Base-by-base conservation (phyloP, 148 eudicot genomes). In the Polygonum aviculare region DNA sequence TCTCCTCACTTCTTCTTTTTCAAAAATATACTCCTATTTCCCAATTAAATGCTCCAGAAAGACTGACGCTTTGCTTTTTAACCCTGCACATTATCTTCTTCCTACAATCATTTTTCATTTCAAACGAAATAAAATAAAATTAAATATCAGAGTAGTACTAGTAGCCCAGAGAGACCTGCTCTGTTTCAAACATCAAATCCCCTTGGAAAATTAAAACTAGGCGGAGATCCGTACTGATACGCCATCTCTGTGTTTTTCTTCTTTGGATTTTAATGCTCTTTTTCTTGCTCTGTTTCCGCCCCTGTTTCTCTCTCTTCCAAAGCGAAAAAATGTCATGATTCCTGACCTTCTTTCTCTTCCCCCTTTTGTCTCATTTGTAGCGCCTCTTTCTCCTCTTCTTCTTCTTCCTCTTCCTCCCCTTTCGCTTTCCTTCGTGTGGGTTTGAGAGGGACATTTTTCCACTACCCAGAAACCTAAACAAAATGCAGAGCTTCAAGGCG, bases 401-500 rank as follows among this genome's bases (percentile, higher is more conserved):
- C 41, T 1, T 26, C 31, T 26, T 26, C 31, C 31, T 26, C 31
- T 26, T 26, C 0, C 31, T n/a, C 38, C 69, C 10, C 38, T 6
- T 26, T 33, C 38, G 9, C 33, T 26, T 3, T n/a, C 69, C 14
- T 31, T 22, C 9, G 9, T 62, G 5, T 31, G 36, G 38, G 21
- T 48, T 12, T 21, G 74, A 72, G 54, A 72, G 75, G 16, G 39
- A 44, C 74, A 9, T 19, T 12, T 3, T 5, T 69, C 16, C 41
- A 26, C 31, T 6, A 71, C 18, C 50, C 52, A 19, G 40, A 45
- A 45, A 70, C 18, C 44, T 44, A 44, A 44, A 26, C 71, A 69
- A 71, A 62, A 38, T 86, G 88, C 91, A 89, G 69, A 85, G 88
- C 75, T 86, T 84, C 80, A 92, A 83, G 40, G 77, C 82, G 55